Evolutionary conservation across 2,329 filamentous ascomycete genomes (phyloP), one percentile per base, ranked within the genome.

Genomic region (Stachybotrys echinatus): DNA sequence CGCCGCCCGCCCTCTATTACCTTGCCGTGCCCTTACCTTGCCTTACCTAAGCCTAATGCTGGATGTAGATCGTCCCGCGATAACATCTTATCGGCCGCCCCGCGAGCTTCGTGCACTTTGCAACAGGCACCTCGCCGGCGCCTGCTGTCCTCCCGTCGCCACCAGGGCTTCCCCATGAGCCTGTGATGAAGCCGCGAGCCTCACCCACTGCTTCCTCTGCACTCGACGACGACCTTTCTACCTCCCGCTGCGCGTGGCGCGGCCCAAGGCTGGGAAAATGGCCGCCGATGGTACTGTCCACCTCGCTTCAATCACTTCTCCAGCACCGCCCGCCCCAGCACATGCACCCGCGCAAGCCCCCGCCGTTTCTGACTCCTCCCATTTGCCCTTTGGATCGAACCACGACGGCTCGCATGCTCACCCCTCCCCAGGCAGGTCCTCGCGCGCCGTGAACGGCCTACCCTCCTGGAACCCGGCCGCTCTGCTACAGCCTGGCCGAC

Each of bases 401-500:
- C n/a, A n/a, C n/a, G n/a, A n/a, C n/a, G n/a, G n/a, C n/a, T n/a
- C 27, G 14, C 27, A 34, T 8, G 27, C 27, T 34, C 14, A 34
- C 27, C 27, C 27, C 27, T 14, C 5, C 14, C 27, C 52, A 67
- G 67, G 60, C 50, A 62, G 59, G 53, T 52, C 57, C 51, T 57
- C 63, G 52, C 56, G 56, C 45, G 48, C 62, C 48, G 53, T 61
- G 44, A 61, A 52, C 43, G 58, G 56, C 42, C 48, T 63, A 54
- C 60, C 61, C 23, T 55, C 65, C 47, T 77, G 75, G 69, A 72
- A 73, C 52, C 66, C 71, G n/a, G 63, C 65, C 43, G 62, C 64
- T 14, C 54, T 74, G 47, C 62, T 74, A 46, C 69, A 74, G 55
- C 71, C 72, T 20, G 60, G 61, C 48, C 63, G 64, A 43, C 62